Base-by-base conservation (phyloP, 768 basidiomycete genomes). In the Mycena galopus region DNA sequence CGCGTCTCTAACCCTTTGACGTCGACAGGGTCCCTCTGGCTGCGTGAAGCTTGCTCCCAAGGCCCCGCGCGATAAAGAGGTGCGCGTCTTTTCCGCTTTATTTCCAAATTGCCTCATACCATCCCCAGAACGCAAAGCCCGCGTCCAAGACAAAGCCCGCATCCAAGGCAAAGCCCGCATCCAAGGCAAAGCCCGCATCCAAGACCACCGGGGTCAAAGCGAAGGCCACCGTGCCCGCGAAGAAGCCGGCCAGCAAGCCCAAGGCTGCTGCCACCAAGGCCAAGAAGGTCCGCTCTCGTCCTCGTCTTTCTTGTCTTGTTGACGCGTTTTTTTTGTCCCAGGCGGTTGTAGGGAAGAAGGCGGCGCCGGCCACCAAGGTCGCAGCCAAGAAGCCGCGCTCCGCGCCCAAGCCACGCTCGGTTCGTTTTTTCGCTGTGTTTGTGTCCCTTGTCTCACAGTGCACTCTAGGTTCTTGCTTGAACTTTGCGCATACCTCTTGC, bases 21-120 rank as follows among this genome's bases (percentile, higher is more conserved):
- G 23, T 16, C 50, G 50, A 27, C 27, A 83, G 75, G 82, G 86
- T 16, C 82, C 86, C 2, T 88, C 89, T 23, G 92, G 92, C 68
- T 90, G 90, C 77, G 88, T 93, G 75, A 92, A 91, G 82, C 85
- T 92, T 16, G 87, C 89, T 3, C 87, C 88, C 25, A 92, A 91
- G 83, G 37, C 32, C 0, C 33, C 29, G 14, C n/a, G 30, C 39
- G 65, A 66, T 16, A 67, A 72, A 37, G 71, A 72, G 65, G 70
- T 71, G 37, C 32, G 70, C 55, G 17, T 10, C 32, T 1, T 4
- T 30, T 4, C 3, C 19, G 42, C 30, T 30, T 14, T 47, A 17
- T 23, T 47, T 7, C 4, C 27, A 11, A 16, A 14, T 16, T 32
- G 3, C 25, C 16, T 39, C 35, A 12, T 59, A 0, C 1, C 14